phyloP scores from a whole-genome alignment of 1,284 basidiomycete genomes.

The Uromyces viciae-fabae region DNA sequence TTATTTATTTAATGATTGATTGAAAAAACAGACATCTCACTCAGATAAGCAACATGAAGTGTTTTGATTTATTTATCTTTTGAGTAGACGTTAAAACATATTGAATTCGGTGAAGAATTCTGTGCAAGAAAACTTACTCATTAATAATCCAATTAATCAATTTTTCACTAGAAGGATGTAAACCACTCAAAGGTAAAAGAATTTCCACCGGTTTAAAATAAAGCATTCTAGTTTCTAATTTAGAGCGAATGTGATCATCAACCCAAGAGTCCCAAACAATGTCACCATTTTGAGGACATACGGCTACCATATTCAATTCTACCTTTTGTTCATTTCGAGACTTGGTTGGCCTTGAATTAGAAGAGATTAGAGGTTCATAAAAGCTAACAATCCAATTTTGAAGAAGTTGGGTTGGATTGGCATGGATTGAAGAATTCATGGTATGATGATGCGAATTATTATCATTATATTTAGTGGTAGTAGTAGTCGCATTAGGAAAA shows the following conservation, averaged over 20 bases:
- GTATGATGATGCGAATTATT: no score
- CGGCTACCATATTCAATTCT: slow-evolving; percentile 23
- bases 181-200: slow-evolving; percentile 40
- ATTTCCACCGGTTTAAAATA: slow-evolving; percentile 28
- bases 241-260: slow-evolving; percentile 20
- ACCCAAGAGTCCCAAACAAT: slow-evolving; percentile 30
- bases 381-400: slow-evolving; percentile 37
- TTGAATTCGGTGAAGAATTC: background rate
- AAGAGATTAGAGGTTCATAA: background rate
- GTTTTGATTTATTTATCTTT: no score
- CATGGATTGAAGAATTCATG: background rate
- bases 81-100: no score
- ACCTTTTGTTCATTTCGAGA: background rate
- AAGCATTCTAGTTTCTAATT: slow-evolving; percentile 15
- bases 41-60: no score
- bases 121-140: background rate
- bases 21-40: no score
- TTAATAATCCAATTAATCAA: slow-evolving; percentile 48
- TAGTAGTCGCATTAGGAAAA: background rate
- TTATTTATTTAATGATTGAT: background rate
- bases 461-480: background rate
- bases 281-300: slow-evolving; percentile 36
- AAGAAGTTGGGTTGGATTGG: background rate
- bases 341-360: background rate
- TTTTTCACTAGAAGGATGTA: slow-evolving; percentile 50